Conservation (phyloP, 2,329 filamentous ascomycete genomes). For the Fonsecaea monophora region DNA sequence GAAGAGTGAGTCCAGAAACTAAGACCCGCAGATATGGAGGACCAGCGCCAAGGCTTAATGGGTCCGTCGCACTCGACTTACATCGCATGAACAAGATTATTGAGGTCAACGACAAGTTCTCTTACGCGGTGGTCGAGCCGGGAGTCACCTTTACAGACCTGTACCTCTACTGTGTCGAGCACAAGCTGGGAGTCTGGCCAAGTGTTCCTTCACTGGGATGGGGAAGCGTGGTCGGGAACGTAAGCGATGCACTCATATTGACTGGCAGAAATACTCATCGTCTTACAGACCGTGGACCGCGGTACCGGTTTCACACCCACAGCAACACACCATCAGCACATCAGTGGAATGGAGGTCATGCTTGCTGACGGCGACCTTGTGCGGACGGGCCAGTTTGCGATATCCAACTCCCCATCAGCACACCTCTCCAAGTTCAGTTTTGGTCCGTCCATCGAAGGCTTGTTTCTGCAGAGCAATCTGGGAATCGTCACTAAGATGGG, state of each 20-base stretch:
- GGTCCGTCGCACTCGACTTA: constrained; percentile 56
- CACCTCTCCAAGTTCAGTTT: constrained; percentile 36
- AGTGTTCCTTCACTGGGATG: constrained; percentile 59
- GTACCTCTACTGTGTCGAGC: constrained; percentile 50
- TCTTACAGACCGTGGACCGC: constrained; percentile 50
- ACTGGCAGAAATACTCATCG: constrained; percentile 8
- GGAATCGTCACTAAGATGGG: constrained; percentile 41
- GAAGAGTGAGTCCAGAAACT: neutral
- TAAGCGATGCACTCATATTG: constrained; percentile 1
- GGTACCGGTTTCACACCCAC: constrained; percentile 47
- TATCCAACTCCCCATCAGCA: constrained; percentile 32
- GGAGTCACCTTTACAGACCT: constrained; percentile 58
- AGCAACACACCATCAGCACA: constrained; percentile 55
- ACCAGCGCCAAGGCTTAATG: constrained; percentile 54
- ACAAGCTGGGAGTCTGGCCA: constrained; percentile 54
- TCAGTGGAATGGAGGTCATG: constrained; percentile 55
- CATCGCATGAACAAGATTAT: constrained; percentile 46
- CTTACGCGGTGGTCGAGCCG: constrained; percentile 47
- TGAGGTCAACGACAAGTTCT: constrained; percentile 45
- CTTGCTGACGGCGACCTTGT: constrained; percentile 49
- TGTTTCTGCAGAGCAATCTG: constrained; percentile 40
- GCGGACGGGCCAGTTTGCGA: constrained; percentile 51
- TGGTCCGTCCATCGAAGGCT: constrained; percentile 35
- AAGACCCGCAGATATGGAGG: constrained; percentile 54
- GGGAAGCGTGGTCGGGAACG: constrained; percentile 58